Conservation (phyloP, 2,329 filamentous ascomycete genomes). For the Aspergillus costaricaensis region DNA sequence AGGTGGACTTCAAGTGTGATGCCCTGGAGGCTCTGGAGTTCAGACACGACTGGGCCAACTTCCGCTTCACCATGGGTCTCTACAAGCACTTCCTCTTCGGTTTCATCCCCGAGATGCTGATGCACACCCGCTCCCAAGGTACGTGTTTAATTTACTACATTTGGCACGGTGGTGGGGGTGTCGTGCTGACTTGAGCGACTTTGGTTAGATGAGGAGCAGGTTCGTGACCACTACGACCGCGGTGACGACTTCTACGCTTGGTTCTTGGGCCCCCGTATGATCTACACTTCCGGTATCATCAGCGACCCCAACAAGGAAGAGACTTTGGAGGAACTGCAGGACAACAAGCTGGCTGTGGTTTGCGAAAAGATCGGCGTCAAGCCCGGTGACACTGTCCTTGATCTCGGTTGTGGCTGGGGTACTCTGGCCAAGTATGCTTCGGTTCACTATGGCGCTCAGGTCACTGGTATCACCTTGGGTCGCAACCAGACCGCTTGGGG, state of each 20-base stretch:
- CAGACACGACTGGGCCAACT: conserved; percentile 95
- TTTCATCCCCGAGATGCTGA: conserved; percentile 86
- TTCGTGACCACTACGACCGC: conserved; percentile 95
- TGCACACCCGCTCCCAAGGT: conserved; percentile 90
- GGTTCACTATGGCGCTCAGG: conserved; percentile 83
- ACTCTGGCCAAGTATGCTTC: conserved; percentile 92
- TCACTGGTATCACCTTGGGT: conserved; percentile 88
- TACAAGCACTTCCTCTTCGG: conserved; percentile 86
- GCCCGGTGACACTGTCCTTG: conserved; percentile 78
- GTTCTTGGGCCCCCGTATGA: conserved; percentile 98
- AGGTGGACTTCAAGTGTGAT: conserved; percentile 95
- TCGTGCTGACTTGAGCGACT: conserved; percentile 2
- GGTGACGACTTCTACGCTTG: conserved; percentile 98
- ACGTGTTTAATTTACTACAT: conserved; percentile 17
- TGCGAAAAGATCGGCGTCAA: conserved; percentile 93
- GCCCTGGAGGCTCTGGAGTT: conserved; percentile 86
- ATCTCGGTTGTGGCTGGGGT: conserved; percentile 98
- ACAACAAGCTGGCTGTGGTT: conserved; percentile 93
- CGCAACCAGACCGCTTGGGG: conserved; percentile 97
- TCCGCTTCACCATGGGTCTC: conserved; percentile 81
- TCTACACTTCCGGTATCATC: conserved; percentile 96
- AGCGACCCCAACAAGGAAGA: conserved; percentile 85
- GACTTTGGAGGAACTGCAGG: conserved; percentile 89
- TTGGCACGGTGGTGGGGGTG: not conserved
- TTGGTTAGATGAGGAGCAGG: conserved; percentile 84